phyloP scores from a whole-genome alignment of 371 early-diverging fungal genomes.

The Rhizopus arrhizus region DNA sequence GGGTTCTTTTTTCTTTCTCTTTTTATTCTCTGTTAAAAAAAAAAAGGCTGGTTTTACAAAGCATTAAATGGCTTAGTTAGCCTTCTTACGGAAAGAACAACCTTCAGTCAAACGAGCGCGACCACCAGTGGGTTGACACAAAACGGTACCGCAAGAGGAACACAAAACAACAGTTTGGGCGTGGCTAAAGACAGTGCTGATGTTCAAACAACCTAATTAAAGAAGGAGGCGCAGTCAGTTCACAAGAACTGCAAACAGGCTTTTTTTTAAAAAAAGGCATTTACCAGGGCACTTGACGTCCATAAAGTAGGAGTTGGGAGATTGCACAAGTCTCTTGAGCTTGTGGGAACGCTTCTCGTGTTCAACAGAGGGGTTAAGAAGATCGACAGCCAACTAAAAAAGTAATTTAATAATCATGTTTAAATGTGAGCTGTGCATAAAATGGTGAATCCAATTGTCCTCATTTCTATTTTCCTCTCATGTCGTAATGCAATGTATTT shows the following conservation, averaged over 20 bases:
- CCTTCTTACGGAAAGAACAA: constrained; percentile 21
- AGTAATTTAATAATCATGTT: neutral
- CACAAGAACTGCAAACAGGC: neutral
- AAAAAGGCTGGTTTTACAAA: neutral
- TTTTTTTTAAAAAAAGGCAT: constrained; percentile 8
- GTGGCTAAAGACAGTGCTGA: constrained; percentile 98
- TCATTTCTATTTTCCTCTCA: no score
- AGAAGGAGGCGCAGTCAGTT: neutral
- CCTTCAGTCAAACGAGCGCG: constrained; percentile 95
- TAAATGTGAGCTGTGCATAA: neutral
- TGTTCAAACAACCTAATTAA: constrained; percentile 85
- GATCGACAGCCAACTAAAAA: constrained; percentile 93
- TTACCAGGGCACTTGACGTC: constrained; percentile 98
- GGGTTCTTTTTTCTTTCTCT: no score
- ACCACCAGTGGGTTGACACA: constrained; percentile 99
- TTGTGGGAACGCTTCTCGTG: constrained; percentile 95
- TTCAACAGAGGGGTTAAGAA: constrained; percentile 95
- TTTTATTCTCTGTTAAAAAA: neutral
- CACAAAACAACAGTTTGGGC: constrained; percentile 98
- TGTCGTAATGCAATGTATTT: no score
- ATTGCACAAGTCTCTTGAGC: constrained; percentile 98
- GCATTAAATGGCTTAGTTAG: constrained; percentile 9
- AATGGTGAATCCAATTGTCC: neutral
- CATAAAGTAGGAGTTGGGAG: constrained; percentile 99
- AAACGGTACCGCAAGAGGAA: constrained; percentile 91